These are phyloP conservation scores for Dioszegia crocea DNA, from an alignment of 768 basidiomycete genomes.

Conservation along the genomic window DNA sequence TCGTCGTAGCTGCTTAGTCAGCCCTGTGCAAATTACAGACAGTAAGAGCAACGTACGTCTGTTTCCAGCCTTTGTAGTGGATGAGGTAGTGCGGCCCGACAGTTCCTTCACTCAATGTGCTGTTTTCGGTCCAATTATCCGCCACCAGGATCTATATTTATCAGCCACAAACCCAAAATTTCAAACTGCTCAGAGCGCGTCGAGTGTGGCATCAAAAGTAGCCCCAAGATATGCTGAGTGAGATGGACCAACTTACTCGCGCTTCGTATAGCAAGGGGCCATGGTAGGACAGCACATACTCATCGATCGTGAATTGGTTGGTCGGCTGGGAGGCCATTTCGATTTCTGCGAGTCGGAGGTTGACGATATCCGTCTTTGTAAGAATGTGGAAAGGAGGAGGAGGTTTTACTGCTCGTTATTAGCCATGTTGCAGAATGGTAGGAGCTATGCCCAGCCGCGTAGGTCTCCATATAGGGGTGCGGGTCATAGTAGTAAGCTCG, in stretches of 20 bases:
- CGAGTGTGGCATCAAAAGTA: constrained; percentile 11
- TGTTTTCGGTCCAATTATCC: constrained; percentile 63
- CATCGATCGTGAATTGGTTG: constrained; percentile 54
- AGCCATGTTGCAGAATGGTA: not conserved
- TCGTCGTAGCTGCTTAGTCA: constrained; percentile 76
- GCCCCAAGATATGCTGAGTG: constrained; percentile 2
- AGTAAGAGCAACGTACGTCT: constrained; percentile 61
- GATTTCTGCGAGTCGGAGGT: not conserved
- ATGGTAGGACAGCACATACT: constrained; percentile 88
- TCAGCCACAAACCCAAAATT: constrained; percentile 19
- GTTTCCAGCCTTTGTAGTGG: constrained; percentile 99
- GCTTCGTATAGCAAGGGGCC: constrained; percentile 95
- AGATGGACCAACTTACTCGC: constrained; percentile 54
- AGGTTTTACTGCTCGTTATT: no score
- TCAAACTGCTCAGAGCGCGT: not conserved
- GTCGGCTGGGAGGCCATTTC: constrained; percentile 11
- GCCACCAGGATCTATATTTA: constrained; percentile 59
- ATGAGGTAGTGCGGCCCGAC: constrained; percentile 85
- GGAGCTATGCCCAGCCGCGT: not conserved
- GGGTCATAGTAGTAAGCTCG: not conserved
- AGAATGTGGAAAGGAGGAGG: not conserved
- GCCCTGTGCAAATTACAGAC: not conserved
- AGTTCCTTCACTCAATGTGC: constrained; percentile 57
- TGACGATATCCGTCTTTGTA: not conserved
- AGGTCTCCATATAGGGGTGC: not conserved